These are phyloP conservation scores for Neurospora sp. DNA, from an alignment of 2,329 filamentous ascomycete genomes.

Conservation along the genomic window DNA sequence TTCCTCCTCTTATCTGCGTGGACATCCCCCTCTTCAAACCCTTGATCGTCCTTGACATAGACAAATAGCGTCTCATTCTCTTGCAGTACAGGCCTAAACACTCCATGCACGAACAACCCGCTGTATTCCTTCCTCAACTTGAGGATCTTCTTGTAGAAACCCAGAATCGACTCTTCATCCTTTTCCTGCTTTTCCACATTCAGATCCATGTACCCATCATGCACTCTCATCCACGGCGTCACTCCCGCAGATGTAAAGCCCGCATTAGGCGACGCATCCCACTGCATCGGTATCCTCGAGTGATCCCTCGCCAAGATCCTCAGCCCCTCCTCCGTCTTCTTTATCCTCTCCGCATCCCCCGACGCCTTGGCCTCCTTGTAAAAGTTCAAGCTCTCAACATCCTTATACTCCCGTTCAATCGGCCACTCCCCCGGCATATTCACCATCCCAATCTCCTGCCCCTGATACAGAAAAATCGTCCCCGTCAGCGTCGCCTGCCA, in stretches of 20 bases:
- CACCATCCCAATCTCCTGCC: conserved; percentile 48
- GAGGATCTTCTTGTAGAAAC: conserved; percentile 50
- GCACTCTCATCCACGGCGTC: conserved; percentile 50
- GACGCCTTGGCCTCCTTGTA: conserved; percentile 21
- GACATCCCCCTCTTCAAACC: conserved; percentile 28
- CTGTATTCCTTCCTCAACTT: conserved; percentile 43
- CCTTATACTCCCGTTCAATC: conserved; percentile 34
- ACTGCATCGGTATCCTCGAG: conserved; percentile 57
- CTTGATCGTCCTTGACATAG: conserved; percentile 27
- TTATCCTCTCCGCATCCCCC: conserved; percentile 26
- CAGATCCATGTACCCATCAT: conserved; percentile 43
- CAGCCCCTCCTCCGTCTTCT: conserved; percentile 39
- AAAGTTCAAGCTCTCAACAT: conserved; percentile 39
- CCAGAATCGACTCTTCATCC: conserved; percentile 38
- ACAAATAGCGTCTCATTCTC: conserved; percentile 32
- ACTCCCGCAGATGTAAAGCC: conserved; percentile 46
- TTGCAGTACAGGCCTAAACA: conserved; percentile 40
- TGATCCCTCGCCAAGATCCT: conserved; percentile 54
- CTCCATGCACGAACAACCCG: conserved; percentile 51
- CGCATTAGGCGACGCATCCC: conserved; percentile 46
- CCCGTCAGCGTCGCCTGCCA: conserved; percentile 36
- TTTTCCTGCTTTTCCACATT: conserved; percentile 41
- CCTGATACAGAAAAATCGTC: conserved; percentile 48
- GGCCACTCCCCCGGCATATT: conserved; percentile 40
- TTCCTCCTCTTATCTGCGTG: conserved; percentile 19